phyloP scores from a whole-genome alignment of 371 early-diverging fungal genomes.

The Mortierella sp. region DNA sequence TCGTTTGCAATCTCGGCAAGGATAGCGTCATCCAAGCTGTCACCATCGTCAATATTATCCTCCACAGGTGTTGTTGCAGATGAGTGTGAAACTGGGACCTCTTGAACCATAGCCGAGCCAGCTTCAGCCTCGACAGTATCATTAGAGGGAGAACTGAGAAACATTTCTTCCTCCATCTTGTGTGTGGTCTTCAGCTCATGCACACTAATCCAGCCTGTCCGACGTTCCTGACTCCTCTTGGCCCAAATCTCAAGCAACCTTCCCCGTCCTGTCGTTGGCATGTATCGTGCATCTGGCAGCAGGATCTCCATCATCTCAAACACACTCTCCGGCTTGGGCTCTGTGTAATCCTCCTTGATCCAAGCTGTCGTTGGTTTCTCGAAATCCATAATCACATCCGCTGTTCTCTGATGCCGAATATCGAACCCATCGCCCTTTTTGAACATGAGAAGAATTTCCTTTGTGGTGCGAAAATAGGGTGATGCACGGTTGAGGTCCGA shows the following conservation, averaged over 20 bases:
- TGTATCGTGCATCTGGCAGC: conserved; percentile 67
- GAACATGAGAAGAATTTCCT: conserved; percentile 73
- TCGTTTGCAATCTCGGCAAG: conserved; percentile 30
- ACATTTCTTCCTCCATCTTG: neutral
- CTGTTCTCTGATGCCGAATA: conserved; percentile 73
- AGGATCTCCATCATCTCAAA: conserved; percentile 78
- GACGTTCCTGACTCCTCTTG: conserved; percentile 65
- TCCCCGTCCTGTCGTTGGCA: conserved; percentile 61
- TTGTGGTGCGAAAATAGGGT: conserved; percentile 64
- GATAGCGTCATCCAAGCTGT: conserved; percentile 27
- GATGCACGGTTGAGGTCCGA: conserved; percentile 62
- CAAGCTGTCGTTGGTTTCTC: conserved; percentile 65
- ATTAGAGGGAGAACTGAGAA: too few relatives aligned
- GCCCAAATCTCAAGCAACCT: conserved; percentile 69
- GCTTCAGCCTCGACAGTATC: neutral
- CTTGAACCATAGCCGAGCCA: neutral
- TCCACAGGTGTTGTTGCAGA: neutral
- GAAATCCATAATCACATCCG: conserved; percentile 77
- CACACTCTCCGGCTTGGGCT: conserved; percentile 69
- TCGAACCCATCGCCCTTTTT: conserved; percentile 78
- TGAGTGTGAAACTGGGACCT: neutral
- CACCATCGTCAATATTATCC: neutral
- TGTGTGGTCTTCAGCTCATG: conserved; percentile 61
- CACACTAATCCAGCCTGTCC: conserved; percentile 74
- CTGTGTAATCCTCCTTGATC: conserved; percentile 69